Percentiles rank a stretch among this genome's conserved stretches.
Conservation (phyloP, 768 basidiomycete genomes). For the button mushroom (Agaricus bisporus) region DNA sequence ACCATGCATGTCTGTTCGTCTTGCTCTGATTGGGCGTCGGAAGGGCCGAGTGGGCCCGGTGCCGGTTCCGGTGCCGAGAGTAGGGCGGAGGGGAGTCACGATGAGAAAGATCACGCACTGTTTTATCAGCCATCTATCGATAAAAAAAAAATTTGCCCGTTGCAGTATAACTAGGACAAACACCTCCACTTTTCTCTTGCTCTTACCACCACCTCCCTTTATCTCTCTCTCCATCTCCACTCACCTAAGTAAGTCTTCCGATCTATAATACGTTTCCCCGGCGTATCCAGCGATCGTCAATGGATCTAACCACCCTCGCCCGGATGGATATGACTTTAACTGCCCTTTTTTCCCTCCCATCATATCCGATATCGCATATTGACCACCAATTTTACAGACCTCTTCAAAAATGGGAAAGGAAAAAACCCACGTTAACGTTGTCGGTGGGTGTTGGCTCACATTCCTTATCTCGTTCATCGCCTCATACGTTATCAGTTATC, state of each 20-base stretch:
- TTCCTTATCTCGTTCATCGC: constrained; percentile 17
- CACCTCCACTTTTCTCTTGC: constrained; percentile 34
- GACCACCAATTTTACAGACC: constrained; percentile 33
- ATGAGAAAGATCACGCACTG: constrained; percentile 30
- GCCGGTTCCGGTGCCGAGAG: constrained; percentile 16
- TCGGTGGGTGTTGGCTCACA: constrained; percentile 57
- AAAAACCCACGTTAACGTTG: constrained; percentile 95
- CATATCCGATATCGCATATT: constrained; percentile 23
- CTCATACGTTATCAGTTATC: constrained; percentile 61
- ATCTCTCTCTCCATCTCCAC: constrained; percentile 21
- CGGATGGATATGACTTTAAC: constrained; percentile 17
- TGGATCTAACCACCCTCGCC: constrained; percentile 22
- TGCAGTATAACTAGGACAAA: constrained; percentile 59
- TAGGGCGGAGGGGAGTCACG: constrained; percentile 36
- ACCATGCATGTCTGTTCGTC: neutral
- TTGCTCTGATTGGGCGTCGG: neutral
- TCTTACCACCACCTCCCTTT: constrained; percentile 43
- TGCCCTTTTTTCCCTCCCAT: constrained; percentile 15
- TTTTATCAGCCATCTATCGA: constrained; percentile 49
- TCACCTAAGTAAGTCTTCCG: constrained; percentile 29
- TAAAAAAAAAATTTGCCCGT: constrained; percentile 51
- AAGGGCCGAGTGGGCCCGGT: neutral
- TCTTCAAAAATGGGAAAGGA: constrained; percentile 89
- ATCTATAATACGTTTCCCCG: constrained; percentile 11
- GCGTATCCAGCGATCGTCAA: constrained; percentile 11